Evolutionary conservation across 2,329 filamentous ascomycete species (phyloP).

Genomic region (Exophiala bonariae): DNA sequence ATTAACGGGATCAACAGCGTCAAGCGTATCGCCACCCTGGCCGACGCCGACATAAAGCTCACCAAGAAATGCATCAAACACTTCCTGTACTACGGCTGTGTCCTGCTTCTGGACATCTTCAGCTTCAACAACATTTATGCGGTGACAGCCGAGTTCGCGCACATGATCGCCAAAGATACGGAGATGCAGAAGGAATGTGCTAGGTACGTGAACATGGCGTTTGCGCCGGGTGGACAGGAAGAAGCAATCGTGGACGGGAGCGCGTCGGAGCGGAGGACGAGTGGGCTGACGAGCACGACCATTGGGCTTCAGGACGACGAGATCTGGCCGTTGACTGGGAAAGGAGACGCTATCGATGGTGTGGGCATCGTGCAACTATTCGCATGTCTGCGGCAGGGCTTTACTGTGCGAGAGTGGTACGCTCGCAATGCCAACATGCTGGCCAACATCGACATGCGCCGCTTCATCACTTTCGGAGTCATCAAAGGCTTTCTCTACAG

Average conservation of each 20-base stretch:
- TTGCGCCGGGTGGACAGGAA: constrained; percentile 35
- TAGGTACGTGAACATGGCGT: constrained; percentile 70
- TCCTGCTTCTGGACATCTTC: constrained; percentile 90
- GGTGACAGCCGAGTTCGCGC: constrained; percentile 72
- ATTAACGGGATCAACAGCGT: constrained; percentile 92
- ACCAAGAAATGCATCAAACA: constrained; percentile 85
- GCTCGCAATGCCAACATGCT: constrained; percentile 71
- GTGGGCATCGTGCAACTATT: constrained; percentile 74
- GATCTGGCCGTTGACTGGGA: constrained; percentile 45
- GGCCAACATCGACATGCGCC: constrained; percentile 77
- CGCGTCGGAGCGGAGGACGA: constrained; percentile 16
- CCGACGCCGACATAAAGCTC: constrained; percentile 83
- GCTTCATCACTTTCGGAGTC: constrained; percentile 91
- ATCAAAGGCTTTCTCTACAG: constrained; percentile 94
- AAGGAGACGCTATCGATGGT: constrained; percentile 40
- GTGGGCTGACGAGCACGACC: constrained; percentile 24
- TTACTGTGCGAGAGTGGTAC: constrained; percentile 86
- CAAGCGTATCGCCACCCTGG: constrained; percentile 77
- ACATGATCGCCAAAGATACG: constrained; percentile 71
- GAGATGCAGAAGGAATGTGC: constrained; percentile 85
- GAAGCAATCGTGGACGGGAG: constrained; percentile 19
- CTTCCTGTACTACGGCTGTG: constrained; percentile 87
- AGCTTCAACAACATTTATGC: constrained; percentile 92
- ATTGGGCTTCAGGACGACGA: constrained; percentile 27
- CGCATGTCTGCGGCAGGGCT: constrained; percentile 77